Evolutionary conservation across 1,139 yeast genomes (phyloP).

Genomic region (Suhomyces bribrorum): DNA sequence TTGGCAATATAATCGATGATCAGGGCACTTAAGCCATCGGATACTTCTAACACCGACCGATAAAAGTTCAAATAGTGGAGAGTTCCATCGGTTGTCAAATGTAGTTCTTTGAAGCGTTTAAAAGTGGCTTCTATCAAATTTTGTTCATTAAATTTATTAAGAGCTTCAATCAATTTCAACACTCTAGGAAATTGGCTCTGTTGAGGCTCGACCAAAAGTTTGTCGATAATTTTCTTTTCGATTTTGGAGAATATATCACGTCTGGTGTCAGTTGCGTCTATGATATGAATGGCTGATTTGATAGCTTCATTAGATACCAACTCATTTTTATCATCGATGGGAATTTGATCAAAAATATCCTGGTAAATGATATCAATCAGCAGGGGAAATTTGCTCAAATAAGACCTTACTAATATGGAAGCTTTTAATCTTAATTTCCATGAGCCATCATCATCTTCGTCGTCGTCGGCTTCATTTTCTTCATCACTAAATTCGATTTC

Average conservation of each 20-base stretch:
- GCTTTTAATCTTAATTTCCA: constrained; percentile 70
- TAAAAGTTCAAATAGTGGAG: constrained; percentile 32
- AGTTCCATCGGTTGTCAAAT: constrained; percentile 24
- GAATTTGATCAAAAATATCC: constrained; percentile 12
- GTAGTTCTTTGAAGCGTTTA: constrained; percentile 18
- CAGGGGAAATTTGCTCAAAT: constrained; percentile 38
- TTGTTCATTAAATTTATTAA: constrained; percentile 19
- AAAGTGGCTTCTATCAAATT: constrained; percentile 14
- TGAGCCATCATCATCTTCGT: constrained; percentile 55
- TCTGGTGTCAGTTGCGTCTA: constrained; percentile 19
- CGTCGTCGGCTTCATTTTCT: constrained; percentile 38
- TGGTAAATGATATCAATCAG: constrained; percentile 12
- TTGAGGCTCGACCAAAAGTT: constrained; percentile 23
- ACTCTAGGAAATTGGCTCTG: constrained; percentile 26
- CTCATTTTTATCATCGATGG: constrained; percentile 42
- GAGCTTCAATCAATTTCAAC: constrained; percentile 32
- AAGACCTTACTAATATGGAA: constrained; percentile 43
- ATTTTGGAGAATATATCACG: constrained; percentile 19
- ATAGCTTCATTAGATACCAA: constrained; percentile 43
- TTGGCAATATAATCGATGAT: constrained; percentile 35
- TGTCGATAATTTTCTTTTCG: constrained; percentile 20
- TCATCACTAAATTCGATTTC: constrained; percentile 44
- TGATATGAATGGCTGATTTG: constrained; percentile 31
- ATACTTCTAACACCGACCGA: constrained; percentile 23
- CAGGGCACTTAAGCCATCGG: constrained; percentile 8